phyloP scores from a whole-genome alignment of 345 rosid species.

The Cardamine chenopodiifolia region DNA sequence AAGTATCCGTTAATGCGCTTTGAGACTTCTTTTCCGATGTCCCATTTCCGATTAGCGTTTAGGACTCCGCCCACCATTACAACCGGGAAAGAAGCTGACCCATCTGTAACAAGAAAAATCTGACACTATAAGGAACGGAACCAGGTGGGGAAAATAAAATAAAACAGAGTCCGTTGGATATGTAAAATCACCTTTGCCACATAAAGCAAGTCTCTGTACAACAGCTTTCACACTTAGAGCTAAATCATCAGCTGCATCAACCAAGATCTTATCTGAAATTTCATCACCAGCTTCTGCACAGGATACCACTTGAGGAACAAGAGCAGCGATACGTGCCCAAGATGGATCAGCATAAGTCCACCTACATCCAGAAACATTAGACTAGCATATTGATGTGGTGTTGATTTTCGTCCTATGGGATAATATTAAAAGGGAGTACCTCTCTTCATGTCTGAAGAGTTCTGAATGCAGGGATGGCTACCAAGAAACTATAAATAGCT shows the following conservation, averaged over 20 bases:
- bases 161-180: neutral
- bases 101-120: constrained; percentile 43
- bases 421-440: neutral
- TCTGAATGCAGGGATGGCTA: constrained; percentile 16
- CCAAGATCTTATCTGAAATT: constrained; percentile 54
- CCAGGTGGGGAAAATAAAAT: neutral
- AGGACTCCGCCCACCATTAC: constrained; percentile 68
- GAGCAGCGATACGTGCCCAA: constrained; percentile 67
- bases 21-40: constrained; percentile 60
- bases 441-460: constrained; percentile 8
- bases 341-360: constrained; percentile 70
- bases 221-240: constrained; percentile 64
- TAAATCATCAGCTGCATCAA: constrained; percentile 55
- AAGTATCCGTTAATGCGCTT: constrained; percentile 46
- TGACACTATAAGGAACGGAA: constrained; percentile 10
- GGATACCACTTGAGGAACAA: constrained; percentile 59
- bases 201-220: constrained; percentile 57
- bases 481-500: neutral
- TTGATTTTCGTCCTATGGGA: neutral
- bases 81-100: constrained; percentile 53
- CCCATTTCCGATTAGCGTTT: constrained; percentile 57
- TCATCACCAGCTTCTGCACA: constrained; percentile 64
- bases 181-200: constrained; percentile 52
- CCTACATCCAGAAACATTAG: constrained; percentile 42
- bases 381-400: constrained; percentile 1